A percentile compares a stretch with the other conserved stretches of the same genome.
Conservation (phyloP, 2,329 filamentous ascomycete species). For the Bertia moriformis region DNA sequence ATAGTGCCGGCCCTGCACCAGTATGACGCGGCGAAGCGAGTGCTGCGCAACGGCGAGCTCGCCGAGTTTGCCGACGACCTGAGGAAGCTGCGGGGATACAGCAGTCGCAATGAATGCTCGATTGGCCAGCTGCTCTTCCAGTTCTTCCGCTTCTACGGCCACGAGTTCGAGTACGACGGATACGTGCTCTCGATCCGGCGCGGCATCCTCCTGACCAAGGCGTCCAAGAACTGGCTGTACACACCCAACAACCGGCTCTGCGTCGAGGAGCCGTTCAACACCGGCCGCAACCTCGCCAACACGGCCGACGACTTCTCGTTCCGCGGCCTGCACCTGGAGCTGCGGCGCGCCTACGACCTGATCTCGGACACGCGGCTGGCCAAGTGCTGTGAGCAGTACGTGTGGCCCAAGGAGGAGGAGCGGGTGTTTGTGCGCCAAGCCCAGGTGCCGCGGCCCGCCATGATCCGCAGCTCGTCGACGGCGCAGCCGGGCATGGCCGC, state of each 20-base stretch:
- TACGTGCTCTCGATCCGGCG: conserved; percentile 72
- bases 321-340: conserved; percentile 74
- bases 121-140: conserved; percentile 79
- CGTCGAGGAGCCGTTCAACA: conserved; percentile 94
- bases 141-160: conserved; percentile 88
- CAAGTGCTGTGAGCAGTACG: conserved; percentile 75
- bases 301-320: conserved; percentile 93
- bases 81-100: conserved; percentile 58
- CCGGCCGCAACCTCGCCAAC: conserved; percentile 76
- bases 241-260: conserved; percentile 71
- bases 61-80: conserved; percentile 81
- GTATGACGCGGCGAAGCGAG: conserved; percentile 43
- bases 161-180: conserved; percentile 82
- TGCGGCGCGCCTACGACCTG: conserved; percentile 74
- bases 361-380: conserved; percentile 66
- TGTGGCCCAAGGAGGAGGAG: conserved; percentile 73
- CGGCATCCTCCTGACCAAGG: conserved; percentile 64
- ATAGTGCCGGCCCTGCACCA: conserved; percentile 78
- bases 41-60: conserved; percentile 47
- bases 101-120: conserved; percentile 65
- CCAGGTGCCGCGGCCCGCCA: conserved; percentile 35
- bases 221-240: conserved; percentile 78
- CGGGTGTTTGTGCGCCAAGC: conserved; percentile 42
- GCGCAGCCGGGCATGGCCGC: no score
- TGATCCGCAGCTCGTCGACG: conserved; percentile 46